Percentiles rank a stretch among this genome's conserved stretches.
Conservation (phyloP, 306 rosid species). For the Oxytropis ochrocephala region DNA sequence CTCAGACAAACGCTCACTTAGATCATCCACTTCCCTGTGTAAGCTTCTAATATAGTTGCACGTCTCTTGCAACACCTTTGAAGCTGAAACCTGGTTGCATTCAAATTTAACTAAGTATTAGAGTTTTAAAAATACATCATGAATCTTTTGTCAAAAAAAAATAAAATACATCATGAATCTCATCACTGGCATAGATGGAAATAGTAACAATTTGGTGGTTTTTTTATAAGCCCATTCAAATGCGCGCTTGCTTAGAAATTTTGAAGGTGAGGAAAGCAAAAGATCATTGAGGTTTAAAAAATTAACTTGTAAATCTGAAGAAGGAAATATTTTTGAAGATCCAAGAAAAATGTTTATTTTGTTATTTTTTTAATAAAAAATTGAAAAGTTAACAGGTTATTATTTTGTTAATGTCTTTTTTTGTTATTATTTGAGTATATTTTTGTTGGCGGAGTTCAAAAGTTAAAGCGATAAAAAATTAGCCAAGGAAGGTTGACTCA, state of each 20-base stretch:
- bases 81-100: slow-evolving; percentile 55
- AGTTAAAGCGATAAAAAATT: not conserved
- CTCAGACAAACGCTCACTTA: slow-evolving; percentile 81
- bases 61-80: slow-evolving; percentile 74
- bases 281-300: not conserved
- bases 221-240: not conserved
- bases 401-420: not conserved
- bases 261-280: not conserved
- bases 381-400: no score
- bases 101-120: not conserved
- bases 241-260: not conserved
- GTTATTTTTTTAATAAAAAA: not conserved
- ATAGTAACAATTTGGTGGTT: no score
- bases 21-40: slow-evolving; percentile 85
- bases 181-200: not conserved
- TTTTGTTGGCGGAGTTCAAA: not conserved
- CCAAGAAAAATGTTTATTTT: slow-evolving; percentile 3
- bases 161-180: no score
- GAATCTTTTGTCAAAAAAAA: not conserved
- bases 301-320: not conserved
- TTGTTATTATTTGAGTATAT: not conserved
- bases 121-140: not conserved
- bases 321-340: not conserved
- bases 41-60: slow-evolving; percentile 80
- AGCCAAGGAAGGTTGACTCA: no score